phyloP scores from a whole-genome alignment of 148 eudicot species.

The Chenopodium album region DNA sequence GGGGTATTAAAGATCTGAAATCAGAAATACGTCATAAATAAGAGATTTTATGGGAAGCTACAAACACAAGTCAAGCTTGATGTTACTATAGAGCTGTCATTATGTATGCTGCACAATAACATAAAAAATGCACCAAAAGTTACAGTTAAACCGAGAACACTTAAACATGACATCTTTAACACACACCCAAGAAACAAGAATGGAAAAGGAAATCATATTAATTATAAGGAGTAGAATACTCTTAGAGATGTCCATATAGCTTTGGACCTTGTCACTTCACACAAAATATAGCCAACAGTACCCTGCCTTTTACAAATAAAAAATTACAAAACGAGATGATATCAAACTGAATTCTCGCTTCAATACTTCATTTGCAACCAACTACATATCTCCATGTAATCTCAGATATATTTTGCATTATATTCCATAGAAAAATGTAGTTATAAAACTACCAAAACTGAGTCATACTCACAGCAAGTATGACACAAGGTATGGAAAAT shows the following conservation, averaged over 20 bases:
- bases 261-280: background rate
- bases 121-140: background rate
- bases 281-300: background rate
- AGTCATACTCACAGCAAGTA: background rate
- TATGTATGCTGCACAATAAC: background rate
- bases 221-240: background rate
- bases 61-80: background rate
- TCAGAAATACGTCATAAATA: background rate
- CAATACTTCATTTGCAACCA: background rate
- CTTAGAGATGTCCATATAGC: background rate
- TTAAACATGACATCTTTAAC: background rate
- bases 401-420: background rate
- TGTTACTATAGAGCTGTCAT: background rate
- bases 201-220: background rate
- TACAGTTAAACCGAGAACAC: background rate
- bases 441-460: background rate
- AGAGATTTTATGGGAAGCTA: background rate
- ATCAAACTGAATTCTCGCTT: background rate
- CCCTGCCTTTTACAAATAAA: background rate
- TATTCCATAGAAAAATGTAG: background rate
- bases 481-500: background rate
- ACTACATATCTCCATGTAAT: background rate
- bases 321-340: background rate
- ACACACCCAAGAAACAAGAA: background rate
- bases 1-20: slow-evolving; percentile 85